Evolutionary conservation across 352 stramenopile genomes (phyloP), one percentile per base, ranked within the genome.

Genomic region (Phytophthora cryptogea): DNA sequence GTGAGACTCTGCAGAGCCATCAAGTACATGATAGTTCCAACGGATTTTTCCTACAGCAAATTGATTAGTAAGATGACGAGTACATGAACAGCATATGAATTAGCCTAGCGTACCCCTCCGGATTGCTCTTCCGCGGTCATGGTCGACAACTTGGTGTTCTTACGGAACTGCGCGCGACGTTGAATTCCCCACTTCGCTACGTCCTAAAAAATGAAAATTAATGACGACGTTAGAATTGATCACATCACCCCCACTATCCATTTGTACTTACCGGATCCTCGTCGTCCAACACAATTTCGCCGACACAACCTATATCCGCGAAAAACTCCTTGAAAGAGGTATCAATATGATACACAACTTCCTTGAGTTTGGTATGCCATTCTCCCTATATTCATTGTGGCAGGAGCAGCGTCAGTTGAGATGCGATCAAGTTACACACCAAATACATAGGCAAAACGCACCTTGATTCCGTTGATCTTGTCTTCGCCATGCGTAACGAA

Each of bases 11-110:
- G 87, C 4, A 96, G 74, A 28, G 87, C 87, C 87, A 96, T 96
- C 61, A 96, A 67, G 48, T 96, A 96, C 86, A 96, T 94, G 59
- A 94, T 96, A n/a, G 87, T 96, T 33, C 86, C 86, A 5, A 96
- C 87, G 30, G 86, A 92, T 80, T 95, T 96, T 74, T 96, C 87
- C 86, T 95, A 44, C 16, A 58, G 20, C 50, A 20, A 26, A 6
- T 41, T 39, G 17, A 58, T 45, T 13, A 58, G 31, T 45, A 49
- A 49, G 41, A 1, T 17, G 32, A 54, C 3, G 49, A 50, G 14
- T 49, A 39, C 6, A 28, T 33, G 28, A 10, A 56, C 39, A 39
- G 14, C 32, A 37, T 5, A 11, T 8, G 32, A 47, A 16, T 8
- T 3, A 23, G 20, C 2, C n/a, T 16, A 14, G 79, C 83, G 54